phyloP scores from a whole-genome alignment of 2,329 filamentous ascomycete genomes.

The Diaporthe humulicola region DNA sequence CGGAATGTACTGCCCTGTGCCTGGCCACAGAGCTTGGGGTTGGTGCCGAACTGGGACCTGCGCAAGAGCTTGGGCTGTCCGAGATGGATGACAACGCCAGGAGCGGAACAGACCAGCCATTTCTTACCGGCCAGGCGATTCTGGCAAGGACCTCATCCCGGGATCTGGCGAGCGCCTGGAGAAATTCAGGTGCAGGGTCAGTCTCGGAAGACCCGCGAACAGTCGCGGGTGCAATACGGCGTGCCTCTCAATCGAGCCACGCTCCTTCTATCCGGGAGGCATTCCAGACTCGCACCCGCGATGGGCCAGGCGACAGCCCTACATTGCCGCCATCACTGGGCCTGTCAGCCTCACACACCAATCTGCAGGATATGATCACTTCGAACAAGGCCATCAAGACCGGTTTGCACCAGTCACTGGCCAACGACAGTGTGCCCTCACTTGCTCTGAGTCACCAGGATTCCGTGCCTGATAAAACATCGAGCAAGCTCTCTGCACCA shows the following conservation, averaged over 20 bases:
- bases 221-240: constrained; percentile 58
- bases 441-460: constrained; percentile 66
- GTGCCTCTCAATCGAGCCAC: constrained; percentile 65
- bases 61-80: constrained; percentile 34
- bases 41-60: constrained; percentile 36
- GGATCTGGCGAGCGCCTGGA: constrained; percentile 59
- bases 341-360: constrained; percentile 64
- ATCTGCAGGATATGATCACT: constrained; percentile 71
- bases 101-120: constrained; percentile 50
- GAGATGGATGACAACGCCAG: constrained; percentile 31
- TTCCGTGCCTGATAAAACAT: constrained; percentile 55
- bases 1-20: constrained; percentile 82
- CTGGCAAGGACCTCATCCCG: constrained; percentile 37
- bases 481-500: constrained; percentile 47
- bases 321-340: constrained; percentile 66
- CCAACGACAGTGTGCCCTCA: constrained; percentile 71
- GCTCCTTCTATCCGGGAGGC: constrained; percentile 62
- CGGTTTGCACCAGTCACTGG: constrained; percentile 65
- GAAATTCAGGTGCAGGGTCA: constrained; percentile 49
- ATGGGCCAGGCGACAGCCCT: constrained; percentile 70
- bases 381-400: constrained; percentile 71
- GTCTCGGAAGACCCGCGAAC: constrained; percentile 46
- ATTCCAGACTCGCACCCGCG: constrained; percentile 55
- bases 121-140: constrained; percentile 54
- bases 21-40: constrained; percentile 46